Conservation (phyloP, 2,329 filamentous ascomycete species). For the Aphanocladium album region DNA sequence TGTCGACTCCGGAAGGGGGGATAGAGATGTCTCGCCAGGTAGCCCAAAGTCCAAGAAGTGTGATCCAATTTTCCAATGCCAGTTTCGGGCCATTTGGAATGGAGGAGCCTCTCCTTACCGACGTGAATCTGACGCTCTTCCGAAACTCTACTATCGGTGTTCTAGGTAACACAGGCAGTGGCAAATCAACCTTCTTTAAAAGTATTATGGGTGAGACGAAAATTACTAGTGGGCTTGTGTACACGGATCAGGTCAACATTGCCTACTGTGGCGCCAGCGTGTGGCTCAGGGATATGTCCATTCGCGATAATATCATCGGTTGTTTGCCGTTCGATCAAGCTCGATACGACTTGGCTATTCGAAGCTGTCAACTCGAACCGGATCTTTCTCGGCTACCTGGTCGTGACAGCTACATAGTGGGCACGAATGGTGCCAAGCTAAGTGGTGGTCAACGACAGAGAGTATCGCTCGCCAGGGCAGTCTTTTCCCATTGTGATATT, state of each 20-base stretch:
- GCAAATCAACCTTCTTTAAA: not conserved
- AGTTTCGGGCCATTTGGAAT: not conserved
- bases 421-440: not conserved
- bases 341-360: not conserved
- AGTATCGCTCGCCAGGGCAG: not conserved
- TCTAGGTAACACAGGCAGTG: not conserved
- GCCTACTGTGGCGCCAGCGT: not conserved
- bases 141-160: not conserved
- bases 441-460: not conserved
- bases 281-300: not conserved
- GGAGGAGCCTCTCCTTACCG: not conserved
- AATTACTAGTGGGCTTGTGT: not conserved
- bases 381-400: not conserved
- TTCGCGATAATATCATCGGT: not conserved
- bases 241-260: not conserved
- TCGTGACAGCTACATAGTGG: not conserved
- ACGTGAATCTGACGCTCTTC: not conserved
- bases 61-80: not conserved
- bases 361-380: not conserved
- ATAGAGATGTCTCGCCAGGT: not conserved
- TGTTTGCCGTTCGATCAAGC: not conserved
- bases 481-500: not conserved
- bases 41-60: not conserved
- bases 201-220: not conserved
- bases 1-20: not conserved